Conservation (phyloP, 2,329 filamentous ascomycete genomes). For the Stemphylium lycopersici region DNA sequence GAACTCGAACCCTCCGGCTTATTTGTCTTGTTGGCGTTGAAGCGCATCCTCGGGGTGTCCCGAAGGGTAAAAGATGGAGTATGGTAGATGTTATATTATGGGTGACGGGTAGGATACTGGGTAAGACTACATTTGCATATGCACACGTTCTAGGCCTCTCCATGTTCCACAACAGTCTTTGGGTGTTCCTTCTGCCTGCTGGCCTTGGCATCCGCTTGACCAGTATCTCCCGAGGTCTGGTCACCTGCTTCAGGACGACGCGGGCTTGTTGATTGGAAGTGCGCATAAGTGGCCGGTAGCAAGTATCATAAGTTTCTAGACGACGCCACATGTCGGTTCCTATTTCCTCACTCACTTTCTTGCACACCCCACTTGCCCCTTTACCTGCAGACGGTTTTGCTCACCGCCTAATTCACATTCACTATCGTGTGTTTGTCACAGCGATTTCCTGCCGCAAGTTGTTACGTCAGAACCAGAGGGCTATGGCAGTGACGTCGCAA, state of each 20-base stretch:
- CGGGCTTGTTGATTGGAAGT: neutral
- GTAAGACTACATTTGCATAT: constrained; percentile 6
- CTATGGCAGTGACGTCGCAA: neutral
- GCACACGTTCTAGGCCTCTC: neutral
- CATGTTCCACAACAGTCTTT: neutral
- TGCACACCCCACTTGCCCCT: too few species aligned
- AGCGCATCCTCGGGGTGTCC: constrained; percentile 13
- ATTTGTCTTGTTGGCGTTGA: constrained; percentile 24
- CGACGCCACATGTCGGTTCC: too few species aligned
- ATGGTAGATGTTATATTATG: constrained; percentile 6
- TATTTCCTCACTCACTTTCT: too few species aligned
- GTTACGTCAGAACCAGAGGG: too few species aligned
- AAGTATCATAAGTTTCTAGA: neutral
- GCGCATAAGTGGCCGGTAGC: neutral
- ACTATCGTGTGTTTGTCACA: too few species aligned
- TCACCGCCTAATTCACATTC: too few species aligned
- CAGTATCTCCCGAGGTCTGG: neutral
- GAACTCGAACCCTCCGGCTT: constrained; percentile 1
- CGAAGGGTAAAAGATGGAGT: constrained; percentile 17
- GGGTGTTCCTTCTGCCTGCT: constrained; percentile 4
- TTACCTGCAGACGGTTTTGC: too few species aligned
- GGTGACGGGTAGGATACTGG: neutral
- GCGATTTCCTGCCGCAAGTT: neutral
- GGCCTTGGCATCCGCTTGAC: constrained; percentile 1
- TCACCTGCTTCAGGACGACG: neutral